Base-by-base conservation (phyloP, 441 rosid genomes). In the Populus trichocarpa region DNA sequence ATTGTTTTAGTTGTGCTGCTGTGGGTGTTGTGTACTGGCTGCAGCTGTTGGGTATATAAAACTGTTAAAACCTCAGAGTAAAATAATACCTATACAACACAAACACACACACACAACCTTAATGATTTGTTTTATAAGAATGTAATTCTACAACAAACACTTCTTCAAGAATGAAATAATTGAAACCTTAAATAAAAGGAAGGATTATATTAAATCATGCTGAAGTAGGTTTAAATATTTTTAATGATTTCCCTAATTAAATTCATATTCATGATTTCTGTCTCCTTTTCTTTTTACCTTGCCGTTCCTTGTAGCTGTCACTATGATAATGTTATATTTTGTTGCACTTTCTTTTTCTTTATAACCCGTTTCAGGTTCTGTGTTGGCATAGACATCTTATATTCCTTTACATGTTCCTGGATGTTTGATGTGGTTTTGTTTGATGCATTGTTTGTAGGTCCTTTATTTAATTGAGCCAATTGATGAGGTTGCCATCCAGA, bases 401-500 rank as follows among this genome's bases (percentile, higher is more conserved):
- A 59, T 59, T 35, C 6, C 42, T 65, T 40, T 28, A 64, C 46
- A 42, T 5, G 61, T 61, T 75, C 14, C 32, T 28, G 63, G 76
- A 61, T 76, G 46, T 73, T 64, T 85, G 68, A 81, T 66, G 59
- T 63, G 65, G 38, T 65, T 78, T 72, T 22, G 69, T 80, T 42
- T 25, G 64, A 68, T 75, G 36, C 81, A 84, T 78, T 72, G 25
- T 68, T 74, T 80, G 18, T 80, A 96, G 98, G 98, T 96, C 77
- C 89, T 96, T 25, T 92, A 94, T 84, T 88, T 96, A 77, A 81
- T 96, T 73, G 99, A 96, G 83, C 98, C 99, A n/a, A 96, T 93
- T 5, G 99, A 96, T 86, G 99, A 96, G 81, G 94, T 94, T 81
- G 97, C 98, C 14, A 91, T 96, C 82, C 96, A 92, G 88, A 94